phyloP scores from a whole-genome alignment of 2,329 filamentous ascomycete species.

The Leptographium lundbergii region DNA sequence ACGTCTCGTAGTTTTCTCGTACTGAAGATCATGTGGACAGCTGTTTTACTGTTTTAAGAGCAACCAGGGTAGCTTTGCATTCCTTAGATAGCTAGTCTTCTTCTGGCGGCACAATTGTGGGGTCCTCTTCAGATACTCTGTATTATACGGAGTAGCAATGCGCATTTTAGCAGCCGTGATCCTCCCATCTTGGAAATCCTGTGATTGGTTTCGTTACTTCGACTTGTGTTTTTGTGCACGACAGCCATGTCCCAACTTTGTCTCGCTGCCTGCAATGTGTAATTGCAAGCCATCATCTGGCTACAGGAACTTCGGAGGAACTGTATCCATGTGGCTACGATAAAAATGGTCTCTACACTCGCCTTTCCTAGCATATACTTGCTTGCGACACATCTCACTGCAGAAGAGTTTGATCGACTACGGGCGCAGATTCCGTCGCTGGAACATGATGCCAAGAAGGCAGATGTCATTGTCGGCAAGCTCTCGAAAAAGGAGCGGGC shows the following conservation, averaged over 20 bases:
- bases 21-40: neutral
- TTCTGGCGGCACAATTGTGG: neutral
- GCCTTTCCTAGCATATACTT: slow-evolving; percentile 58
- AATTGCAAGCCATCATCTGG: neutral
- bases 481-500: slow-evolving; percentile 58
- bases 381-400: slow-evolving; percentile 54
- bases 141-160: no score
- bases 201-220: neutral
- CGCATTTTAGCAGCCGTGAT: neutral
- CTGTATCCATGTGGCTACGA: neutral
- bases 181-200: no score
- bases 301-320: neutral
- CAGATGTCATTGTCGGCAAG: slow-evolving; percentile 61
- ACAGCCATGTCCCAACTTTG: no score
- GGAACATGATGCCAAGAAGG: slow-evolving; percentile 61
- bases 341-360: slow-evolving; percentile 1
- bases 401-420: slow-evolving; percentile 48
- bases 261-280: neutral
- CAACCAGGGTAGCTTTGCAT: neutral
- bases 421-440: slow-evolving; percentile 53
- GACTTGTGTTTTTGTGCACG: no score
- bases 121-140: neutral
- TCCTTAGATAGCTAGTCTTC: neutral
- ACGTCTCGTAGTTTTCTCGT: neutral
- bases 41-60: neutral